A percentile compares a stretch with the other conserved stretches of the same genome.
Conservation (phyloP, 164 flowering plant species). For the Vitis cinerea region DNA sequence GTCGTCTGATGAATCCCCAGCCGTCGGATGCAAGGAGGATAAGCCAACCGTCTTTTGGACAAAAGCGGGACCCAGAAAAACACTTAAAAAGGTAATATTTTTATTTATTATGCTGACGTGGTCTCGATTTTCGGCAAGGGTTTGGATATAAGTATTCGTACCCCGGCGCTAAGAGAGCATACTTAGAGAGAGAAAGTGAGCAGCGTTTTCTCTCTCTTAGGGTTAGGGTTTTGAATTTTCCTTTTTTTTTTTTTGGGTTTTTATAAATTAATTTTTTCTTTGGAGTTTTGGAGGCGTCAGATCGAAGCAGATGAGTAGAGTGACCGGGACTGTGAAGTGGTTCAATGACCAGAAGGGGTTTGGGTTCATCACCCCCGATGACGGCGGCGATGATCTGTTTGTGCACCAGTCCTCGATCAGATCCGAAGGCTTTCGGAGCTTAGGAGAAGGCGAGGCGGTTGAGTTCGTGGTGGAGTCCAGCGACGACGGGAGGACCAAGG, state of each 20-base stretch:
- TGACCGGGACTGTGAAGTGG: slow-evolving; percentile 80
- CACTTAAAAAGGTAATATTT: slow-evolving; percentile 1
- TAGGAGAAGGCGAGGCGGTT: slow-evolving; percentile 72
- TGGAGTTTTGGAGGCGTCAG: no score
- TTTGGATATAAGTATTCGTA: background rate
- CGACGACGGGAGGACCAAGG: slow-evolving; percentile 72
- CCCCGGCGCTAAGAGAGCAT: background rate
- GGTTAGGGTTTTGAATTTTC: slow-evolving; percentile 4
- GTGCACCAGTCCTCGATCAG: slow-evolving; percentile 87
- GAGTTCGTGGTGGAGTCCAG: slow-evolving; percentile 63
- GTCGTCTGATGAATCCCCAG: background rate
- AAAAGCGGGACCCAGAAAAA: background rate
- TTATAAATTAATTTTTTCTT: no score
- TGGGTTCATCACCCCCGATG: slow-evolving; percentile 86
- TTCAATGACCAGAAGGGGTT: slow-evolving; percentile 76
- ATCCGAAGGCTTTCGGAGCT: slow-evolving; percentile 78
- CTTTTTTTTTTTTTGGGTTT: no score
- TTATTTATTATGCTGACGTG: background rate
- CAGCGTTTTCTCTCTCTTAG: background rate
- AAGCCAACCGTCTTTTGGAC: background rate
- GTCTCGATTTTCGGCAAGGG: background rate
- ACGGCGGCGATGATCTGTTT: slow-evolving; percentile 90
- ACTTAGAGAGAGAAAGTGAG: slow-evolving; percentile 1
- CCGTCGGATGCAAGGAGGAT: background rate
- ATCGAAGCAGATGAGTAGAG: slow-evolving; percentile 19